Base-by-base conservation (phyloP, 257 asterid genomes). In the Cinchona pubescens region DNA sequence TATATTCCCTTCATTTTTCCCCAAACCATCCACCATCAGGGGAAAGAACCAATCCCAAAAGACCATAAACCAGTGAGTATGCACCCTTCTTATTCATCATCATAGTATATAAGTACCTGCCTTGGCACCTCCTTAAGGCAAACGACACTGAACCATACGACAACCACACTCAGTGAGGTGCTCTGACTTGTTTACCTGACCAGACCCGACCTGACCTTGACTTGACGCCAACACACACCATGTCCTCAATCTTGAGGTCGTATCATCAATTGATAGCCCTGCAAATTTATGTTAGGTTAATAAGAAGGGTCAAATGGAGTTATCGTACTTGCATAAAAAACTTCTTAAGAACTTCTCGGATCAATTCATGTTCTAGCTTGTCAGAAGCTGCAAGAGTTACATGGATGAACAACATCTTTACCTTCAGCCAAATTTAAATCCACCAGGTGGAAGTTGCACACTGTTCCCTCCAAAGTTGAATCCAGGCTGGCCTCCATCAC, bases 391-490 rank as follows among this genome's bases (percentile, higher is more conserved):
- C 18, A 58, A 29, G 19, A 56, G 18, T 18, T 61, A 38, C 38
- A 68, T 53, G 60, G 67, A 56, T 58, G 59, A 40, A 70, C 27
- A 11, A 29, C 32, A 16, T 49, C 76, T 74, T 8, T 56, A 84
- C 92, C 91, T 87, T 87, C 88, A 91, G 83, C 85, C 88, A 76
- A 93, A 93, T 72, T 73, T 88, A 86, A 91, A 93, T 79, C 98
- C 97, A 69, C 93, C 95, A 60, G 96, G 84, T 35, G 98, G 97
- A 59, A 80, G 87, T 81, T 88, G 88, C 70, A 79, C 18, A 45
- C 84, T 85, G 30, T 84, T 85, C 69, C 93, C 96, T 23, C 95
- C 97, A 76, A 93, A 93, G 87, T 82, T 86, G 72, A 93, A 91
- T 58, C 89, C 96, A 55, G 86, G 62, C 76, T 89, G 91, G 79